Percentiles rank a stretch among this genome's conserved stretches.
phyloP scores from a whole-genome alignment of 2,329 filamentous ascomycete species.

The Allantophomopsis cytisporea region DNA sequence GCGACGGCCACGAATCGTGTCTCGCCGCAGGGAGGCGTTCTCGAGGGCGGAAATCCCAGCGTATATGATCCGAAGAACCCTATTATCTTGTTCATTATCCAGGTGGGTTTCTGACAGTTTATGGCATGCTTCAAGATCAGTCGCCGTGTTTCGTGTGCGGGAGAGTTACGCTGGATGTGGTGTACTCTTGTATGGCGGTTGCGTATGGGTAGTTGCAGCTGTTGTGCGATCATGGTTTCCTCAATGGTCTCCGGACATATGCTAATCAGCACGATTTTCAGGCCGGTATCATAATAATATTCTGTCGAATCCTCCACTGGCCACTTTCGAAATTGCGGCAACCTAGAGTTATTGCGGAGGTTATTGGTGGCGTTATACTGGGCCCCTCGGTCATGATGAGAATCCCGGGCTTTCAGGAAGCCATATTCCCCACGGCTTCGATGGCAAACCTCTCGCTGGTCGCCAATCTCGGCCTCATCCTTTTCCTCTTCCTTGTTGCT shows the following conservation, averaged over 20 bases:
- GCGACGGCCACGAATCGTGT: constrained; percentile 1
- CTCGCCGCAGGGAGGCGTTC: constrained; percentile 42
- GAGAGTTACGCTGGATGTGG: too few species aligned
- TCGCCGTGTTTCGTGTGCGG: neutral
- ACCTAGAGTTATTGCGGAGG: constrained; percentile 73
- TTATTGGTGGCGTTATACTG: constrained; percentile 72
- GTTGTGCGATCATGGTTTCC: too few species aligned
- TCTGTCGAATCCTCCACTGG: constrained; percentile 63
- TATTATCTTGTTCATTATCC: constrained; percentile 56
- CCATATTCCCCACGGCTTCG: constrained; percentile 65
- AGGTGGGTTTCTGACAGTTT: constrained; percentile 27
- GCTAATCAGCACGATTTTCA: constrained; percentile 17
- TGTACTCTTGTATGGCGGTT: neutral
- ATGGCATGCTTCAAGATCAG: neutral
- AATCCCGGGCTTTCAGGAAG: constrained; percentile 61
- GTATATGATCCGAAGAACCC: constrained; percentile 49
- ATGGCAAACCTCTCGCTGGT: constrained; percentile 66
- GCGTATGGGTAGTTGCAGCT: too few species aligned
- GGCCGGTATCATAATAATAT: constrained; percentile 60
- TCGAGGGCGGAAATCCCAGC: constrained; percentile 49
- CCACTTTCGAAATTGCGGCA: constrained; percentile 66
- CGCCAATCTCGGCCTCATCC: constrained; percentile 69
- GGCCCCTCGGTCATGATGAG: constrained; percentile 82
- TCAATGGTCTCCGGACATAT: too few species aligned
- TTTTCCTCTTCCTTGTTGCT: constrained; percentile 81